Base-by-base conservation (phyloP, 768 basidiomycete genomes). In the Panaeolus papilionaceus region DNA sequence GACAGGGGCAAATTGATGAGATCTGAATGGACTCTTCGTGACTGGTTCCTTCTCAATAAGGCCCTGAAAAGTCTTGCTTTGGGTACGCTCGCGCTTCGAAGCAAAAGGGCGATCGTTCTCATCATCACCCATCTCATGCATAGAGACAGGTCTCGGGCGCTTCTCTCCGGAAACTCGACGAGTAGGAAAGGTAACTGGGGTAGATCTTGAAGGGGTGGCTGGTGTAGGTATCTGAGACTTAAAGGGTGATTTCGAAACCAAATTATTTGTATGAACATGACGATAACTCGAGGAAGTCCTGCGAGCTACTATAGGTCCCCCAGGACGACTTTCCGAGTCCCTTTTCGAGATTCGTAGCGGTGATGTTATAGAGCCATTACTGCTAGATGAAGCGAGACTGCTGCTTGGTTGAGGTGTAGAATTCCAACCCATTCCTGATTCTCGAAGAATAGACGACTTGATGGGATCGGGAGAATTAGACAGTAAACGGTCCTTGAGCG, bases 171-270 rank as follows among this genome's bases (percentile, higher is more conserved):
- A 93, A 37, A 90, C 89, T 4, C 86, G 84, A 44, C 85, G 77
- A 33, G 79, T 82, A 37, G 79, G 83, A 71, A 80, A 79, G 0
- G 75, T 66, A 39, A 81, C 71, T 12, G 79, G 71, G 28, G 72
- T 70, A 12, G 77, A 73, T 44, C 79, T 72, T 40, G 79, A 71
- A 20, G 82, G 77, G n/a, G 84, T 78, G 3, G 84, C 77, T 38
- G 86, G 82, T n/a, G 83, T 81, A 61, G 87, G 83, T 28, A 87
- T 82, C 68, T 88, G 87, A 2, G 86, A 87, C 72, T 91, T 92
- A 82, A 95, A 95, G 10, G 93, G 93, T 11, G 94, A 95, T 71
- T 94, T 94, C 37, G 91, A 89, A 18, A 95, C 94, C 66, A 94
- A 89, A 74, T 91, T 89, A 75, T 89, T 92, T 72, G 82, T 89